A percentile compares a stretch with the other conserved stretches of the same genome.
These are phyloP conservation scores for Saccharomycopsis sp. DNA, from an alignment of 805 yeast genomes.

Conservation along the genomic window DNA sequence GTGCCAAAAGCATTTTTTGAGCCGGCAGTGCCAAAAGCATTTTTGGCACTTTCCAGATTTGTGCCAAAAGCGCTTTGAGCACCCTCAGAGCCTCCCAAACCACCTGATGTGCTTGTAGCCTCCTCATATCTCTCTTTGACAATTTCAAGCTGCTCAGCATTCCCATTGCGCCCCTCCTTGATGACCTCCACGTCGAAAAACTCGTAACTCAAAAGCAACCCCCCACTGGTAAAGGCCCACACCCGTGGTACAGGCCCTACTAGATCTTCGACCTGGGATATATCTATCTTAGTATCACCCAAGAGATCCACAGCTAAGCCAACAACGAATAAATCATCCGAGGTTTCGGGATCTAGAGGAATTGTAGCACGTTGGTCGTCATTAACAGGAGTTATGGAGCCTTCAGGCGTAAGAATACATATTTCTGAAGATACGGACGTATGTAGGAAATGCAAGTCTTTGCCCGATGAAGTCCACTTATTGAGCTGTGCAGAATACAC, in stretches of 20 bases:
- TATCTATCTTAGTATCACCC: background rate
- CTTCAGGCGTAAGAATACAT: conserved; percentile 35
- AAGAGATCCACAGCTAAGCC: conserved; percentile 59
- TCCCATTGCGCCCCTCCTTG: background rate
- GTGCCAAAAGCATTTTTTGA: background rate
- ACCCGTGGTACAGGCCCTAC: conserved; percentile 4
- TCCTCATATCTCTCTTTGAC: background rate
- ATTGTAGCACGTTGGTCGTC: conserved; percentile 69
- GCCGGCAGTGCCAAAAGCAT: background rate
- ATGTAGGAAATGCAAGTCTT: conserved; percentile 36
- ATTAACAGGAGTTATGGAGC: conserved; percentile 44
- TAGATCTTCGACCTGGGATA: conserved; percentile 7
- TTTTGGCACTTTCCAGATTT: too few species aligned
- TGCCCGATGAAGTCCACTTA: conserved; percentile 6
- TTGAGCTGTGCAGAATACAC: conserved; percentile 1
- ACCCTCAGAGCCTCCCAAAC: background rate
- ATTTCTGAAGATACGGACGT: conserved; percentile 64
- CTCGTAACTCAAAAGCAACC: conserved; percentile 10
- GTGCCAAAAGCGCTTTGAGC: too few species aligned
- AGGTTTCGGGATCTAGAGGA: conserved; percentile 61
- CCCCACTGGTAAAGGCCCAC: conserved; percentile 12
- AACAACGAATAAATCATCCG: conserved; percentile 62
- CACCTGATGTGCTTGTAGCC: too few species aligned
- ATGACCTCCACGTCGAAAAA: conserved; percentile 13
- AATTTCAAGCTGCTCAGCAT: conserved; percentile 4